Evolutionary conservation across 2,329 filamentous ascomycete species (phyloP).

Genomic region (Fusarium cyanostomum): DNA sequence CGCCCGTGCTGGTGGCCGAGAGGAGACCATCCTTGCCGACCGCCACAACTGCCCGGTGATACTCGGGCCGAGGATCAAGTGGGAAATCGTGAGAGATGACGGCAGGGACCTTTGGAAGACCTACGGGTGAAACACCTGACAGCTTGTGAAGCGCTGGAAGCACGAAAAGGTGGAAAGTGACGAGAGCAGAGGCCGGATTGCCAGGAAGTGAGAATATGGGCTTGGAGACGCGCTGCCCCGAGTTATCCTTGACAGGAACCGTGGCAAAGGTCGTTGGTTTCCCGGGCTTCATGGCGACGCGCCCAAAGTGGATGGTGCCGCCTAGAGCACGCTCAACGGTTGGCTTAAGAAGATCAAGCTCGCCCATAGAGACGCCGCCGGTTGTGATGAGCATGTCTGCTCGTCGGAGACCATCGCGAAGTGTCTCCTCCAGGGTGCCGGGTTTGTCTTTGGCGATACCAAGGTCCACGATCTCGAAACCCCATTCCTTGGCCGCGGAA

Average conservation of each 20-base stretch:
- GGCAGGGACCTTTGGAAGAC: constrained; percentile 78
- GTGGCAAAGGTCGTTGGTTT: constrained; percentile 98
- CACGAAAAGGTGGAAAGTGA: constrained; percentile 94
- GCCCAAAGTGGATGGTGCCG: constrained; percentile 94
- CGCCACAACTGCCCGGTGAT: constrained; percentile 83
- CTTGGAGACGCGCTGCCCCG: constrained; percentile 68
- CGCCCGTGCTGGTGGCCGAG: constrained; percentile 83
- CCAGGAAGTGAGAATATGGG: constrained; percentile 91
- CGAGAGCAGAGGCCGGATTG: constrained; percentile 91
- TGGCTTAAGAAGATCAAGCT: constrained; percentile 94
- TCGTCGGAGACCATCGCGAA: constrained; percentile 77
- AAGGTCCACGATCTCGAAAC: constrained; percentile 83
- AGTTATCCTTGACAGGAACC: constrained; percentile 71
- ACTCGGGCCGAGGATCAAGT: constrained; percentile 85
- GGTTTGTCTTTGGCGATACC: constrained; percentile 83
- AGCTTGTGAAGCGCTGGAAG: constrained; percentile 84
- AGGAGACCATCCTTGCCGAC: constrained; percentile 73
- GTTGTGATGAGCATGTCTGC: constrained; percentile 90
- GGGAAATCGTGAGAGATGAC: constrained; percentile 75
- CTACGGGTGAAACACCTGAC: constrained; percentile 72
- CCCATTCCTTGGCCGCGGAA: constrained; percentile 76
- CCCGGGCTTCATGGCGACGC: constrained; percentile 97
- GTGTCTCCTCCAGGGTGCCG: constrained; percentile 76
- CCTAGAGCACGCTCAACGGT: constrained; percentile 91
- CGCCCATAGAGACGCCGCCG: constrained; percentile 97